Conservation (phyloP, 805 yeast genomes). For the Wilhelminamyces savonicus region DNA sequence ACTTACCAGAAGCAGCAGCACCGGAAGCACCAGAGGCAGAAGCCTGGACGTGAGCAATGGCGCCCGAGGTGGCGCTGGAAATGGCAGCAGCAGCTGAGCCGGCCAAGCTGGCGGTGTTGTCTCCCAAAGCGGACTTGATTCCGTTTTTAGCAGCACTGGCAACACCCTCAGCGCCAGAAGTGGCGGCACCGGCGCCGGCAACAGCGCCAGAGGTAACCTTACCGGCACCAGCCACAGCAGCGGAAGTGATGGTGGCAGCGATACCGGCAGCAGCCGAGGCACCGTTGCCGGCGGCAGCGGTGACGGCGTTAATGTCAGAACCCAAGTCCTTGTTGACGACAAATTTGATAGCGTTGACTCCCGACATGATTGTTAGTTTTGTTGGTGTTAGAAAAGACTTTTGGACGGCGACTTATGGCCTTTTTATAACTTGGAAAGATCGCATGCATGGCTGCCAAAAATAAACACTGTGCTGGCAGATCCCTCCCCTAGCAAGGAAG, state of each 20-base stretch:
- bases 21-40: constrained; percentile 4
- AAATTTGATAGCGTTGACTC: constrained; percentile 25
- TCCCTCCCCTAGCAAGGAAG: constrained; percentile 3
- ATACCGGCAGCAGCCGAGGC: constrained; percentile 1
- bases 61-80: constrained; percentile 4
- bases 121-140: too few relatives aligned
- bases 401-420: too few relatives aligned
- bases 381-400: neutral
- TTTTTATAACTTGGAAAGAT: too few relatives aligned
- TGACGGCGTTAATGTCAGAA: constrained; percentile 2
- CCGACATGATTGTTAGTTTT: constrained; percentile 9
- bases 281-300: constrained; percentile 5
- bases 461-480: constrained; percentile 16
- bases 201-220: constrained; percentile 11
- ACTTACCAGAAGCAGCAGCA: constrained; percentile 5
- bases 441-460: constrained; percentile 3
- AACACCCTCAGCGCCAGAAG: constrained; percentile 4
- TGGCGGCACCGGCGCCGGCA: constrained; percentile 5
- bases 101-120: constrained; percentile 1
- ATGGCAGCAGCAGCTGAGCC: constrained; percentile 5
- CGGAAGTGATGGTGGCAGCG: constrained; percentile 7
- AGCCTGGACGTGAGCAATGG: constrained; percentile 1
- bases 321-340: constrained; percentile 12
- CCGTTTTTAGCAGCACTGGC: too few relatives aligned
- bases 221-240: constrained; percentile 5